phyloP scores from a whole-genome alignment of 2,329 filamentous ascomycete genomes.

The Alternaria incomplexa region DNA sequence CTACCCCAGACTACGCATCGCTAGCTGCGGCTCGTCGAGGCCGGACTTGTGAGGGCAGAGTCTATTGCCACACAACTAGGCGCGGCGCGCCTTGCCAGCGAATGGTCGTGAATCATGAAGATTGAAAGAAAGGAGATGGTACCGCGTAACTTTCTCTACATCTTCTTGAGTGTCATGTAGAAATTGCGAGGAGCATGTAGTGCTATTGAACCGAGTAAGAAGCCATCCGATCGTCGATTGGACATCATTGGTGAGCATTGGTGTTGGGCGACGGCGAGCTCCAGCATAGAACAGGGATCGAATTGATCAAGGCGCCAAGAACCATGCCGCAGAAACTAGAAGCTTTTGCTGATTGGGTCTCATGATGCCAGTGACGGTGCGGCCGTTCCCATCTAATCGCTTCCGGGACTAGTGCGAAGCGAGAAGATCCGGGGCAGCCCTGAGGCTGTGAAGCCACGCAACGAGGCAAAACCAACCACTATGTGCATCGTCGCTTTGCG shows the following conservation, averaged over 20 bases:
- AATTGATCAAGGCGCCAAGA: constrained; percentile 30
- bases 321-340: constrained; percentile 25
- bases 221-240: constrained; percentile 17
- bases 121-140: not conserved
- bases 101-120: not conserved
- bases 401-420: constrained; percentile 19
- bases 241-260: constrained; percentile 13
- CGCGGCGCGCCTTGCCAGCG: not conserved
- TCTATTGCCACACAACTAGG: constrained; percentile 6
- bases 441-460: constrained; percentile 6
- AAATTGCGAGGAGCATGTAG: constrained; percentile 21
- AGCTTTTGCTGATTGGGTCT: constrained; percentile 23
- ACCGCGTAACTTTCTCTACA: not conserved
- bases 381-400: constrained; percentile 27
- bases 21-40: constrained; percentile 10
- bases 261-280: constrained; percentile 12
- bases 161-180: not conserved
- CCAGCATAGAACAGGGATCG: constrained; percentile 15
- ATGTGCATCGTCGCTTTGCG: not conserved
- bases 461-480: constrained; percentile 4
- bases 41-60: constrained; percentile 13
- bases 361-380: constrained; percentile 1
- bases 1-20: constrained; percentile 12
- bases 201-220: constrained; percentile 22
- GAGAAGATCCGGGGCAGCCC: constrained; percentile 30